A percentile compares a stretch with the other conserved stretches of the same genome.
Conservation (phyloP, 352 stramenopile species). For the Phytophthora boehmeriae region DNA sequence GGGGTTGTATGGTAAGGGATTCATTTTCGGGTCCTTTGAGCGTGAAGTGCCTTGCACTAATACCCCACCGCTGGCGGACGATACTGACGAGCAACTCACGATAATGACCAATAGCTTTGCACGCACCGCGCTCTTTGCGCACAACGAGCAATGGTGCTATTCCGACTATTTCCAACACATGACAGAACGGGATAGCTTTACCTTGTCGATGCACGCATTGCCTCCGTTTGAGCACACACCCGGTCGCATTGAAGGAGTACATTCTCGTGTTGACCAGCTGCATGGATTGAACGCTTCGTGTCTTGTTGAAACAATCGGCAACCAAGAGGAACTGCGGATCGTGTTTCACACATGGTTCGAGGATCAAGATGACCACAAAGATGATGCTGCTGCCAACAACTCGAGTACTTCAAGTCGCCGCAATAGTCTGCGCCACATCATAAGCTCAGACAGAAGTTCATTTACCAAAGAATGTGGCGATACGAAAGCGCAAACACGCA, state of each 20-base stretch:
- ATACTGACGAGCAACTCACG: slow-evolving; percentile 16
- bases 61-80: background rate
- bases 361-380: background rate
- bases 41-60: slow-evolving; percentile 3
- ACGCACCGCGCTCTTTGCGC: slow-evolving; percentile 7
- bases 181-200: slow-evolving; percentile 27
- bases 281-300: slow-evolving; percentile 31
- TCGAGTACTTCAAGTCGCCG: slow-evolving; percentile 6
- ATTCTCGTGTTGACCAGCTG: slow-evolving; percentile 24
- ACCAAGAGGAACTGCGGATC: slow-evolving; percentile 20
- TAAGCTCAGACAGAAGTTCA: slow-evolving; percentile 22
- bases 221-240: slow-evolving; percentile 4
- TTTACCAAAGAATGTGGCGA: background rate
- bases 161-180: slow-evolving; percentile 26
- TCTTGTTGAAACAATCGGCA: slow-evolving; percentile 17
- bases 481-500: slow-evolving; percentile 23
- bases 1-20: slow-evolving; percentile 30
- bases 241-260: slow-evolving; percentile 13
- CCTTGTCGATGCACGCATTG: slow-evolving; percentile 28
- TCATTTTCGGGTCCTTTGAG: slow-evolving; percentile 34
- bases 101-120: slow-evolving; percentile 39
- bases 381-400: background rate
- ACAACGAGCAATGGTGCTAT: slow-evolving; percentile 32
- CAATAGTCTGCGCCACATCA: background rate
- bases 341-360: slow-evolving; percentile 33